Base-by-base conservation (phyloP, 75 land plant genomes). In the Isoetes taiwanensis region DNA sequence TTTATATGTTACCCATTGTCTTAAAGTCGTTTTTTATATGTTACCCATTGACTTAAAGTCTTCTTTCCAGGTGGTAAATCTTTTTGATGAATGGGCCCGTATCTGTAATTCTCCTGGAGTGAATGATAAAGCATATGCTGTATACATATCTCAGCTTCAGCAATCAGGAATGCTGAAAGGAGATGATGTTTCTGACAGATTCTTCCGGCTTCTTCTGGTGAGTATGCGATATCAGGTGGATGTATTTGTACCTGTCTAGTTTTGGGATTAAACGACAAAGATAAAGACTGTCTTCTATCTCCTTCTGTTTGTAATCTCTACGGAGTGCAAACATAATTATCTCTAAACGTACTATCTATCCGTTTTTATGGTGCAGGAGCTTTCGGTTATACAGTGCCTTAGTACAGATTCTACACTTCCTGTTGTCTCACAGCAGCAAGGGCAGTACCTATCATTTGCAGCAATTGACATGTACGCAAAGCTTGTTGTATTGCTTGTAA, bases 111-210 rank as follows among this genome's bases (percentile, higher is more conserved):
- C 64, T 43, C 80, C 89, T 58, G 83, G 74, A 31, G 38, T 78
- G 41, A 80, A 75, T 72, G 99, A 94, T 66, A 78, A 82, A 58
- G 75, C 80, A 25, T 73, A 65, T 70, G 64, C 74, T 11, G 72
- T 62, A 60, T 94, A 65, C 43, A 71, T 94, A 4, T 70, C 78
- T 4, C 83, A 88, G 34, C 67, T 94, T 35, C 90, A 87, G 27
- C 96, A 88, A 58, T 64, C 56, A 59, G 99, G 99, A 32, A 63
- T 88, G 55, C 66, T 94, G 29, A 94, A 94, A 43, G 99, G 86
- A 29, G 99, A 94, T 70, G 96, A 94, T 55, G 60, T 72, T 32
- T 68, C 96, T 19, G 99, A 88, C 34, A 79, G 84, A 3, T 94
- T 94, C 62, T 88, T 94, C 68, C 85, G 84, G 30, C 57, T 70